Evolutionary conservation across 768 basidiomycete species (phyloP).

Genomic region (Rhodosporidiobolus odoratus): DNA sequence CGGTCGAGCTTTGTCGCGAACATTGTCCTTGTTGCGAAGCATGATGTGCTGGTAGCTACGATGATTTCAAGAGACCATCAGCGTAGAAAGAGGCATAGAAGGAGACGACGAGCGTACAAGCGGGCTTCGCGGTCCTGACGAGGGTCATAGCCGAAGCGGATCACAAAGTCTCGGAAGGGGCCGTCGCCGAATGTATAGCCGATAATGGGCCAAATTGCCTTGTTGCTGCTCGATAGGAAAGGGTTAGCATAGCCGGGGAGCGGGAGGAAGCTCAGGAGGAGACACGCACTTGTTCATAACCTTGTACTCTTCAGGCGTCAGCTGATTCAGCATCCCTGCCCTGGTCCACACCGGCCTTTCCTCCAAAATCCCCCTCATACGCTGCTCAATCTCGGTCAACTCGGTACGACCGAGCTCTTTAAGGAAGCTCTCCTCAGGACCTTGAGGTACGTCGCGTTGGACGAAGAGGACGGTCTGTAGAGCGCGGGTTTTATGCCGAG

Average conservation of each 20-base stretch:
- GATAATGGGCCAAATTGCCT: conserved; percentile 43
- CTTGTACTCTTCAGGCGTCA: conserved; percentile 61
- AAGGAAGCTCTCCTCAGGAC: conserved; percentile 9
- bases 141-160: conserved; percentile 86
- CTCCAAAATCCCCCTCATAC: conserved; percentile 62
- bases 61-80: conserved; percentile 45
- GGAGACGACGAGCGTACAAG: conserved; percentile 56
- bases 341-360: conserved; percentile 84
- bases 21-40: conserved; percentile 65
- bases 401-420: conserved; percentile 4
- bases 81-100: not conserved
- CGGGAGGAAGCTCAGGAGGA: not conserved
- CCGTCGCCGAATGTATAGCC: conserved; percentile 90
- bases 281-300: conserved; percentile 66
- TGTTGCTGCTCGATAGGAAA: conserved; percentile 21
- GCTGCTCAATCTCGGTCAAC: conserved; percentile 51
- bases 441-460: conserved; percentile 11
- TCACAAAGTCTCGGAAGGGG: conserved; percentile 83
- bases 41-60: conserved; percentile 79
- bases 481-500: conserved; percentile 66
- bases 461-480: conserved; percentile 28
- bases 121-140: conserved; percentile 64
- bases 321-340: conserved; percentile 75
- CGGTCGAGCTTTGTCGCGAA: conserved; percentile 9
- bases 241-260: not conserved